Percentiles rank a stretch among this genome's conserved stretches.
phyloP scores from a whole-genome alignment of 1,139 yeast species.

The Pichia kudriavzevii region DNA sequence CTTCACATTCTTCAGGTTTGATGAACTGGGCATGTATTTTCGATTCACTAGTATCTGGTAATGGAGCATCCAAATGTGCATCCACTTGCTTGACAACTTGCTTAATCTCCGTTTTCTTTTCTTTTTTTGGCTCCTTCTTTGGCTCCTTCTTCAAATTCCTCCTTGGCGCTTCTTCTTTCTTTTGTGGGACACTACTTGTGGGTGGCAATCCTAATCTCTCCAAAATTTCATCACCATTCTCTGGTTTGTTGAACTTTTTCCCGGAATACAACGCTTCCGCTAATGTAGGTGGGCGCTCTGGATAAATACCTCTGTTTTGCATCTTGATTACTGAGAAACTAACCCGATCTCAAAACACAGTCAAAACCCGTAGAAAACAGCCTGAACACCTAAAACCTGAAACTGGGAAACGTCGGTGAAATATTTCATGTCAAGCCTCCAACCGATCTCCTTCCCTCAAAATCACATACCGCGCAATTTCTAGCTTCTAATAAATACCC shows the following conservation, averaged over 20 bases:
- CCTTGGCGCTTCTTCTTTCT: background rate
- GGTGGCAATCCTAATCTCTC: conserved; percentile 6
- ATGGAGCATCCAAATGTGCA: conserved; percentile 30
- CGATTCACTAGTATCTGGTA: conserved; percentile 43
- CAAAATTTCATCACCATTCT: conserved; percentile 9
- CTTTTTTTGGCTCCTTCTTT: background rate
- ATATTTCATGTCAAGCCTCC: no score
- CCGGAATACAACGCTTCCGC: conserved; percentile 13
- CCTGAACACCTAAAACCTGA: no score
- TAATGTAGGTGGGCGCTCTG: conserved; percentile 17
- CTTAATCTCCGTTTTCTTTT: background rate
- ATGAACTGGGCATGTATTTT: conserved; percentile 40
- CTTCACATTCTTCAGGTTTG: conserved; percentile 51
- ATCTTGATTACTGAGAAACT: background rate
- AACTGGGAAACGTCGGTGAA: no score
- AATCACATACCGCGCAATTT: no score
- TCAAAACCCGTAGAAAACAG: no score
- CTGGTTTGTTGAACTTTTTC: conserved; percentile 12
- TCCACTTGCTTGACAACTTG: conserved; percentile 10
- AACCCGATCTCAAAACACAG: background rate
- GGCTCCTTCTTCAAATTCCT: background rate
- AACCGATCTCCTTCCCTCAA: no score
- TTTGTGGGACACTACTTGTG: conserved; percentile 1
- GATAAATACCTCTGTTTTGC: conserved; percentile 15
- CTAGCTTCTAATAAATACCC: no score